Evolutionary conservation across 768 basidiomycete species (phyloP), one percentile per base, ranked within the genome.

Genomic region (Kockovaella imperatae): DNA sequence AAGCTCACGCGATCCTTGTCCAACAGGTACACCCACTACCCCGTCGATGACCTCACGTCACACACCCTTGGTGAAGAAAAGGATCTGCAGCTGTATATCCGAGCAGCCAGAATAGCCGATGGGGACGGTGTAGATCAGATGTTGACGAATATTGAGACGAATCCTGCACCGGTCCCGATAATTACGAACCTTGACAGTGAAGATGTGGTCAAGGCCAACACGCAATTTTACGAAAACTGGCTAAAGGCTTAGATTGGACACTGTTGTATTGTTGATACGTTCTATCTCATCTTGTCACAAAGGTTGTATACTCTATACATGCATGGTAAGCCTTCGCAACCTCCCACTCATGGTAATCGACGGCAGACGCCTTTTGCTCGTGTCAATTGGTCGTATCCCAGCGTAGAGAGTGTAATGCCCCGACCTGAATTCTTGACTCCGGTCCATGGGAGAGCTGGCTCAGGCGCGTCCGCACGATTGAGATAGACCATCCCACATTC

Each of bases 341-440:
- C n/a, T n/a, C n/a, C n/a, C n/a, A n/a, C n/a, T n/a, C n/a, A n/a
- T n/a, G n/a, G n/a, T n/a, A n/a, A n/a, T n/a, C n/a, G n/a, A n/a
- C n/a, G n/a, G 53, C 64, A 62, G n/a, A 72, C 53, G 6, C 54
- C 55, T 55, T 72, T 72, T 23, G 66, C 55, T 40, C 67, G 52
- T 10, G 67, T 69, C 26, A 72, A 50, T 32, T 69, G 64, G 40
- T 69, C 68, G 45, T 67, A 72, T 1, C 68, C 68, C 42, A 60
- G 89, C 64, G 83, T 83, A 67, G 86, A 88, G 58, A 97, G 73
- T 61, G 87, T 90, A 51, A 96, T 75, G 1, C 93, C 95, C 24
- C 90, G 76, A 21, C 95, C 95, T 46, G 85, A 89, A 60, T 95
- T 75, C 75, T 96, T 97, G 39, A 87, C 83, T 2, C 93, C 95